Base-by-base conservation (phyloP, 192 early-diverging fungal genomes). In the Podila verticillata region DNA sequence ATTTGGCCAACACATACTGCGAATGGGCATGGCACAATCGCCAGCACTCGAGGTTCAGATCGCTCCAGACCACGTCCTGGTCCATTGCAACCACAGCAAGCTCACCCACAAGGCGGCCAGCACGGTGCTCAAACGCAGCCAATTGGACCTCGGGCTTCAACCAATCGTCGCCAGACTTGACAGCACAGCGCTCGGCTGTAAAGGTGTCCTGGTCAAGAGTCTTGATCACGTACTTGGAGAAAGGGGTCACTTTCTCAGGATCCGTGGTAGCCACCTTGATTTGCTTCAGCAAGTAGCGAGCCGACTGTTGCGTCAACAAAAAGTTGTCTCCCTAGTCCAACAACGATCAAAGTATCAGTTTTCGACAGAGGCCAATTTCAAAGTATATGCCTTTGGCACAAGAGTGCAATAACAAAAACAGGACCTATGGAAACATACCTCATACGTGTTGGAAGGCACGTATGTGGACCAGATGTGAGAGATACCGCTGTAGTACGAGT, bases 11-110 rank as follows among this genome's bases (percentile, higher is more conserved):
- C 12, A 91, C 88, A 80, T 90, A 93, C 75, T 96, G 89, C 30
- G 91, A 88, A 72, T 96, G 93, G 6, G 95, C 95, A 48, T 89
- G 84, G 66, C 84, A 87, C 54, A 92, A 80, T 28, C 85, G 79
- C 86, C 88, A 88, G 84, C 92, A 91, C 56, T 91, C 92, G 12
- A 93, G 84, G 49, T 94, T 88, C 30, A 92, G 84, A 48, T 90
- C 89, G 63, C 92, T 88, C 90, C 91, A 94, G 28, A 87, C 68
- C 54, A 83, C 77, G 8, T 54, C 61, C n/a, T 85, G 84, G n/a
- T 82, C 58, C 56, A 68, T 61, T 3, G 85, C 74, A 65, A 91
- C 87, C 47, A 85, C 58, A 48, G 81, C 90, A 31, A 96, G 85
- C 24, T 88, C 85, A 7, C 78, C 73, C 1, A 90, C 91, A 75